phyloP scores from a whole-genome alignment of 768 basidiomycete species.

The Ramaria sp. region DNA sequence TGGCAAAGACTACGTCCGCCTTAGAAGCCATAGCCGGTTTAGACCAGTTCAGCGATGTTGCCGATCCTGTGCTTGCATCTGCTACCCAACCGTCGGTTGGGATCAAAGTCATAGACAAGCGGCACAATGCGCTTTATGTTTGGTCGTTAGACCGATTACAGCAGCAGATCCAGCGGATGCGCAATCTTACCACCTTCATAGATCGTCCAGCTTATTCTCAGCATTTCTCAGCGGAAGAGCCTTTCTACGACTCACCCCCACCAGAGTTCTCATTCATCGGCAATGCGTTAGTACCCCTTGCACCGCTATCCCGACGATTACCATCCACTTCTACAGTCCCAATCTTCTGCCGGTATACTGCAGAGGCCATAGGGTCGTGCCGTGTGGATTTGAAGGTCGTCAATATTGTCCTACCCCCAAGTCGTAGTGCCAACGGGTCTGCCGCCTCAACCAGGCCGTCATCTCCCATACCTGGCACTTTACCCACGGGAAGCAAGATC shows the following conservation, averaged over 20 bases:
- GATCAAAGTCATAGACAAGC: constrained; percentile 85
- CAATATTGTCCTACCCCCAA: constrained; percentile 52
- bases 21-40: constrained; percentile 79
- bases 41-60: constrained; percentile 86
- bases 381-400: constrained; percentile 75
- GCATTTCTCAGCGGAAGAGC: constrained; percentile 89
- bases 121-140: constrained; percentile 75
- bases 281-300: constrained; percentile 71
- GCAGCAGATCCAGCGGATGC: constrained; percentile 87
- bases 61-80: constrained; percentile 68
- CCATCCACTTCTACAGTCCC: constrained; percentile 70
- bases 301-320: constrained; percentile 65
- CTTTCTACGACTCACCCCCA: constrained; percentile 82
- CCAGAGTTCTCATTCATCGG: constrained; percentile 92
- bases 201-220: constrained; percentile 88
- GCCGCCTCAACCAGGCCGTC: constrained; percentile 59
- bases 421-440: constrained; percentile 45
- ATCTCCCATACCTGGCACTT: constrained; percentile 56
- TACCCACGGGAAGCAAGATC: constrained; percentile 72
- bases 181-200: constrained; percentile 81
- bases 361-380: constrained; percentile 94
- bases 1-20: constrained; percentile 71
- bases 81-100: constrained; percentile 74
- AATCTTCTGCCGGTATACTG: constrained; percentile 88
- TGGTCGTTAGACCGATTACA: constrained; percentile 88